Evolutionary conservation across 192 early-diverging fungal species (phyloP), one percentile per base, ranked within the genome.

Genomic region (Entophlyctis helioformis): DNA sequence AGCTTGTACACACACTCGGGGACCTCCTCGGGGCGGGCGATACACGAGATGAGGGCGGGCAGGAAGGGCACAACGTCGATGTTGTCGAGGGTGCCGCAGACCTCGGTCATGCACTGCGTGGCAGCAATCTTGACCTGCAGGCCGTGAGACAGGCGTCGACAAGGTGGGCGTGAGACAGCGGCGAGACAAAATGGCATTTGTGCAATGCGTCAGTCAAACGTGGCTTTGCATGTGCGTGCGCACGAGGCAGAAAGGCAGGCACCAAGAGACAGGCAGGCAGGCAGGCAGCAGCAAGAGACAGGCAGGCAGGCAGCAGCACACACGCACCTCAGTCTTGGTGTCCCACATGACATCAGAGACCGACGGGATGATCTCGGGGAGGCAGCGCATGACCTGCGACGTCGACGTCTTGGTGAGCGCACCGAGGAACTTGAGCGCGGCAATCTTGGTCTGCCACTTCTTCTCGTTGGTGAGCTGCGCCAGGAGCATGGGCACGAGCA

Each of bases 261-360:
- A n/a, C n/a, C n/a, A n/a, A n/a, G n/a, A n/a, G n/a, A n/a, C n/a
- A 74, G 51, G 48, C 60, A 10, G 23, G 21, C 21, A 15, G 37
- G 37, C 37, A 15, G 21, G 3, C n/a, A 18, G 16, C 16, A 29
- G 23, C 22, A n/a, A n/a, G n/a, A 74, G 51, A 47, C 60, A 10
- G 23, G 21, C 21, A 15, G 37, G 37, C 37, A 15, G 21, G 3
- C n/a, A 18, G 16, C 16, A 29, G 9, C 12, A 18, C 3, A 21
- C 3, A 51, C 59, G 59, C 46, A 82, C 78, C 53, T 84, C 80
- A 36, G 78, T 67, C 68, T 86, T 86, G 46, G 83, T 83, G 64
- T 84, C 86, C 76, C 82, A 83, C 74, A 87, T 84, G 44, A 69
- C 69, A 50, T 81, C 75, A 37, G 76, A 82, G 53, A 87, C 71